Evolutionary conservation across 148 eudicot species (phyloP).

Genomic region (Vaccinium corymbosum): DNA sequence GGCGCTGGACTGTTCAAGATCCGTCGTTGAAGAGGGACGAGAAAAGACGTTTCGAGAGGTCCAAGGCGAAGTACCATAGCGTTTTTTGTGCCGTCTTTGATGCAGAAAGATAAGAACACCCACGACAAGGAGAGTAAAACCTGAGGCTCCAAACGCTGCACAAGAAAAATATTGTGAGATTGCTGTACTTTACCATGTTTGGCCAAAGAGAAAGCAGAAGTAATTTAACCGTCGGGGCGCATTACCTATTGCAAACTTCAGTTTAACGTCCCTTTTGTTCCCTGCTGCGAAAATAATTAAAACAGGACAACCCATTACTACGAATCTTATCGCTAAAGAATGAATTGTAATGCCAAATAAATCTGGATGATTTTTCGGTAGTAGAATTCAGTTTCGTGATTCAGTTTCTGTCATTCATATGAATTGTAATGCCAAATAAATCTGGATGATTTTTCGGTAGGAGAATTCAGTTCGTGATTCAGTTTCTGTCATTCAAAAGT

Average conservation of each 20-base stretch:
- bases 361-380: not conserved
- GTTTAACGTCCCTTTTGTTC: not conserved
- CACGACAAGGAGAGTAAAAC: not conserved
- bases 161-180: not conserved
- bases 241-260: constrained; percentile 24
- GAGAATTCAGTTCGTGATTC: not conserved
- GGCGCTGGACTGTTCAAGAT: constrained; percentile 21
- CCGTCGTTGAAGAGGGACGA: constrained; percentile 15
- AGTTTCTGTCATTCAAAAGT: not conserved
- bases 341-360: too few relatives aligned
- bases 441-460: not conserved
- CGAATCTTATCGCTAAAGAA: too few relatives aligned
- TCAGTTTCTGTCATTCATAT: not conserved
- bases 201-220: not conserved
- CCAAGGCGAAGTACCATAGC: not conserved
- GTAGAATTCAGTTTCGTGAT: not conserved
- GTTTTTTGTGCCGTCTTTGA: constrained; percentile 15
- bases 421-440: too few relatives aligned
- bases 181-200: not conserved
- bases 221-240: not conserved
- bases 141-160: constrained; percentile 23
- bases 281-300: constrained; percentile 7
- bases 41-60: constrained; percentile 3
- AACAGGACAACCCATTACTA: not conserved
- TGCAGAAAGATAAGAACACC: not conserved